phyloP scores from a whole-genome alignment of 176 grass and related monocot genomes.

The Thinopyrum elongatum region DNA sequence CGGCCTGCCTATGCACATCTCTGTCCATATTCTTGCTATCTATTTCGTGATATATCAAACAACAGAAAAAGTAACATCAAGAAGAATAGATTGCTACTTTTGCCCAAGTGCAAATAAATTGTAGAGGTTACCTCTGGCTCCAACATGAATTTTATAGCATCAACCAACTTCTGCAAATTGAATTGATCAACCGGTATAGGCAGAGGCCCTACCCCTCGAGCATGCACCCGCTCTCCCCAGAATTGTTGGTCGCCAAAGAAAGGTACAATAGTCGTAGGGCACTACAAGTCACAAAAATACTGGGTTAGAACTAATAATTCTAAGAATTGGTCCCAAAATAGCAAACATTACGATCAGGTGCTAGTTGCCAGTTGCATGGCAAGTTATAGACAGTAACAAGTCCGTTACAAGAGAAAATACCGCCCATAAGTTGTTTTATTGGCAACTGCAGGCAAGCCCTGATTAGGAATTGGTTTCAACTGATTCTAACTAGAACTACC shows the following conservation, averaged over 20 bases:
- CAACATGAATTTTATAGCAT: conserved; percentile 82
- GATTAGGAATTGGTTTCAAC: background rate
- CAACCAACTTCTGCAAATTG: conserved; percentile 67
- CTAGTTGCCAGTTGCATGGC: background rate
- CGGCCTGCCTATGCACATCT: background rate
- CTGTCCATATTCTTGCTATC: background rate
- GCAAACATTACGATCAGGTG: background rate
- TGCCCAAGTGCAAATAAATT: background rate
- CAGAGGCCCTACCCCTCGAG: conserved; percentile 66
- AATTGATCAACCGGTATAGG: conserved; percentile 92
- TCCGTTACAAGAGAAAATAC: too few relatives aligned
- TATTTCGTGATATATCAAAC: background rate
- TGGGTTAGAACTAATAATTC: conserved; percentile 18
- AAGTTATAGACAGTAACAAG: background rate
- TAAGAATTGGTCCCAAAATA: background rate
- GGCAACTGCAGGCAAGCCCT: background rate
- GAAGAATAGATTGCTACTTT: too few relatives aligned
- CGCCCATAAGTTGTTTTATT: background rate
- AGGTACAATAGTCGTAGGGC: conserved; percentile 89
- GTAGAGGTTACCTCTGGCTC: conserved; percentile 41
- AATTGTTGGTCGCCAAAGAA: conserved; percentile 98
- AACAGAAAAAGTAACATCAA: background rate
- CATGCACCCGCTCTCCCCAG: conserved; percentile 86
- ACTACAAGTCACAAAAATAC: conserved; percentile 45
- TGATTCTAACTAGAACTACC: background rate